Evolutionary conservation across 495 filamentous ascomycete species (phyloP), one percentile per base, ranked within the genome.

Genomic region (Penicillium soppii): DNA sequence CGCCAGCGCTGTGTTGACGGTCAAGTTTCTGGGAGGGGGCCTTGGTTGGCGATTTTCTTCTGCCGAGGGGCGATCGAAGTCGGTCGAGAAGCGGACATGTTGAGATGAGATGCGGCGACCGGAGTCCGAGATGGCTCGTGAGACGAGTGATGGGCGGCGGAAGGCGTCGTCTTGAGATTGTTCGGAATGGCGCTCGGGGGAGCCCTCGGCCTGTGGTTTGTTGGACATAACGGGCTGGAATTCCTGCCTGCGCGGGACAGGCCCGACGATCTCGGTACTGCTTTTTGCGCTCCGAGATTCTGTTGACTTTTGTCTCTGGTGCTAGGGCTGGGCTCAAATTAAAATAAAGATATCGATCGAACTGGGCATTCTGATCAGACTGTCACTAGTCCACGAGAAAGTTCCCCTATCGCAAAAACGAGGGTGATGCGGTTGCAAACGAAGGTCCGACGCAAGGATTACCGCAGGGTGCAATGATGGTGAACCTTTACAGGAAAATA

Each of bases 31-130:
- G n/a, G 67, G 66, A 17, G 48, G 60, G 19, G 66, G 64, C 7
- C 63, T 42, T 9, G 44, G 29, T 12, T 57, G 52, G 9, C 48
- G 46, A 5, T 49, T 36, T 25, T 75, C 63, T 25, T 66, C 67
- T 41, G 26, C 48, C 1, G 58, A 27, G 17, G 60, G 56, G 25
- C 61, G 65, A 23, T 72, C 67, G 52, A 74, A 38, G 35, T 76
- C 72, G 17, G 68, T 60, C 7, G 73, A 76, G 33, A 76, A 76
- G 2, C 71, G 70, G 23, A 76, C 71, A 67, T 70, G 70, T 21
- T 67, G 66, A 33, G 70, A 69, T 4, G 69, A 73, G 30, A 56
- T 22, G 9, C 70, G 61, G 7, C 68, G 64, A 21, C 60, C 67
- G 1, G 61, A 55, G 46, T 75, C 72, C 38, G 72, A 72, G 27